Evolutionary conservation across 2,329 filamentous ascomycete species (phyloP).

Genomic region (Ilyonectria sp.): DNA sequence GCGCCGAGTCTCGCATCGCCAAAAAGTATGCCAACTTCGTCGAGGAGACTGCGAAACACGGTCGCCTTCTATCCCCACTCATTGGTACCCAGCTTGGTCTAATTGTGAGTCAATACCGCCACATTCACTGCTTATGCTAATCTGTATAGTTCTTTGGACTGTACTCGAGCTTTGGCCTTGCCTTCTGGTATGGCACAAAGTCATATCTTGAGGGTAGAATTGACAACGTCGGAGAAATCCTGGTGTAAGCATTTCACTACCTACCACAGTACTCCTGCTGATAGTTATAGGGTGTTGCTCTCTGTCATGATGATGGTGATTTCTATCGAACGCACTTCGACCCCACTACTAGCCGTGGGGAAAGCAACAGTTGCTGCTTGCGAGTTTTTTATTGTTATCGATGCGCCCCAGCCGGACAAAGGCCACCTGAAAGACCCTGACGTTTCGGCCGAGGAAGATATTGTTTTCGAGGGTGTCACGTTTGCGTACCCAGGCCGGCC

Average conservation of each 20-base stretch:
- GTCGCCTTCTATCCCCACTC: slow-evolving; percentile 65
- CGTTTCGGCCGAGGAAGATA: slow-evolving; percentile 56
- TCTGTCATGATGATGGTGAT: slow-evolving; percentile 72
- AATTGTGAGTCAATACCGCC: slow-evolving; percentile 51
- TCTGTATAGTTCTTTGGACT: slow-evolving; percentile 65
- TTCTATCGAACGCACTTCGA: slow-evolving; percentile 70
- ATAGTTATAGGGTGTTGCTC: slow-evolving; percentile 61
- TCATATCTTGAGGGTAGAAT: slow-evolving; percentile 64
- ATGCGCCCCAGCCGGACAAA: slow-evolving; percentile 58
- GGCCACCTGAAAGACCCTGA: slow-evolving; percentile 56
- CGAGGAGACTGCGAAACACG: slow-evolving; percentile 66
- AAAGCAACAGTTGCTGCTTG: slow-evolving; percentile 72
- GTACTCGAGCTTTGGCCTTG: slow-evolving; percentile 68
- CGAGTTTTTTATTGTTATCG: slow-evolving; percentile 71
- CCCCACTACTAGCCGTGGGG: slow-evolving; percentile 70
- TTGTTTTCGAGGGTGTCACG: slow-evolving; percentile 72
- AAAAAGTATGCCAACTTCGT: slow-evolving; percentile 70
- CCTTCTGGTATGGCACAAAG: slow-evolving; percentile 75
- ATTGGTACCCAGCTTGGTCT: slow-evolving; percentile 68
- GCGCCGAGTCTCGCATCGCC: slow-evolving; percentile 69
- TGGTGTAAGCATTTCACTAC: slow-evolving; percentile 61
- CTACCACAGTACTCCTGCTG: not conserved
- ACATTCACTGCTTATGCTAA: slow-evolving; percentile 28
- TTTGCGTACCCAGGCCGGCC: slow-evolving; percentile 81
- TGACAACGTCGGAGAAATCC: slow-evolving; percentile 65